phyloP scores from a whole-genome alignment of 75 land plant species.

The Selaginella moellendorffii region DNA sequence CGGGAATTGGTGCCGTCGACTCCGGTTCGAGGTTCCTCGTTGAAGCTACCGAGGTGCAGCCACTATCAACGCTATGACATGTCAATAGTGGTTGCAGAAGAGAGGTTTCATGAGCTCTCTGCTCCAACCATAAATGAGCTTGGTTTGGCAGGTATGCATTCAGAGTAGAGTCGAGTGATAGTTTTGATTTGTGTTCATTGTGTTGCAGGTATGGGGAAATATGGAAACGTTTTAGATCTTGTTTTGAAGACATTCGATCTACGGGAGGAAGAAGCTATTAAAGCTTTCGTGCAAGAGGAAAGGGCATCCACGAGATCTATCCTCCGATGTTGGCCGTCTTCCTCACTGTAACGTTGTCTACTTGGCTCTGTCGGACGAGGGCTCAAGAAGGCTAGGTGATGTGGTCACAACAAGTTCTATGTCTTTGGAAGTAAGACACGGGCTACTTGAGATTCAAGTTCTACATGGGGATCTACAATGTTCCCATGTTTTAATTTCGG shows the following conservation, averaged over 20 bases:
- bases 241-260: conserved; percentile 10
- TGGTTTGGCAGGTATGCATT: background rate
- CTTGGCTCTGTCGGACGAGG: conserved; percentile 5
- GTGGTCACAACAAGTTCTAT: background rate
- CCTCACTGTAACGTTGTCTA: conserved; percentile 9
- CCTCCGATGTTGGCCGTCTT: background rate
- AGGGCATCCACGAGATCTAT: background rate
- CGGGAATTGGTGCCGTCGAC: background rate
- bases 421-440: background rate
- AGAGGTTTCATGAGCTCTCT: no score
- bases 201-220: conserved; percentile 9
- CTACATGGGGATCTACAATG: background rate
- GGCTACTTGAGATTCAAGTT: background rate
- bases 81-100: no score
- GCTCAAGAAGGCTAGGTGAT: background rate
- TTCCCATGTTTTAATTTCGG: conserved; percentile 1
- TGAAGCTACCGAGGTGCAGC: background rate
- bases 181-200: background rate
- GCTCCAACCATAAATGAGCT: no score
- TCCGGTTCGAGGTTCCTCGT: background rate
- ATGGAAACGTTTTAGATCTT: conserved; percentile 7
- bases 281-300: conserved; percentile 4
- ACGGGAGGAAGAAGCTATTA: background rate
- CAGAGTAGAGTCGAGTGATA: background rate
- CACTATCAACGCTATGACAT: background rate